Base-by-base conservation (phyloP, 2,329 filamentous ascomycete species). In the Sordariomycetes sp. region DNA sequence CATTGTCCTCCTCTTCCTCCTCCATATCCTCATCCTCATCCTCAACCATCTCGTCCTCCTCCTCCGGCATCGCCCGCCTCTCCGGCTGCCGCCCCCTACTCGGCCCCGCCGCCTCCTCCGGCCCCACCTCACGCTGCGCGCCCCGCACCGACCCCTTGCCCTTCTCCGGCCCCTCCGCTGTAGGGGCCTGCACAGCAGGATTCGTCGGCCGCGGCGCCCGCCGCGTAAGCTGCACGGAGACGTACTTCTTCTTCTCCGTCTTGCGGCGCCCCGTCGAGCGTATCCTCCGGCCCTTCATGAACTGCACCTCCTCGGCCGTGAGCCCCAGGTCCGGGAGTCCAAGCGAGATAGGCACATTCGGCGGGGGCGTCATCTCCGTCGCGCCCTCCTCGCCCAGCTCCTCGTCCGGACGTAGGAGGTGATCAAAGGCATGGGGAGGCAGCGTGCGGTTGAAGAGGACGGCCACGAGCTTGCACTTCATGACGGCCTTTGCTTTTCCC, bases 401-500 rank as follows among this genome's bases (percentile, higher is more conserved):
- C 15, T 56, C 39, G 24, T 45, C 39, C 8, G 25, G 42, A 2
- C 32, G 24, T 1, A 57, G 36, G 10, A 57, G 55, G 55, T 57
- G 55, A 17, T 57, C 55, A n/a, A 57, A 57, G 50, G 55, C 55
- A 25, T 57, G 22, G 13, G 55, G 50, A 3, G 71, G 72, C 0
- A 84, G 69, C 17, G 72, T 70, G 28, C 79, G 74, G 10, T 76
- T 74, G 52, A 80, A 79, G 22, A 82, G 77, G 53, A 90, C 79
- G 1, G 81, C 79, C 12, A 84, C 77, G 65, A 96, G 84, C 71
- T 95, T 96, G 54, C 85, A 84, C 66, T 90, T 89, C 85, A 96
- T 91, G 62, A 95, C 85, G 2, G 87, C 84, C 64, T 91, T 90
- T 52, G 86, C 84, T 66, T 96, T 96, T 52, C 85, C 84, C 76